phyloP scores from a whole-genome alignment of 2,329 filamentous ascomycete genomes.

The Penicillium sp. region DNA sequence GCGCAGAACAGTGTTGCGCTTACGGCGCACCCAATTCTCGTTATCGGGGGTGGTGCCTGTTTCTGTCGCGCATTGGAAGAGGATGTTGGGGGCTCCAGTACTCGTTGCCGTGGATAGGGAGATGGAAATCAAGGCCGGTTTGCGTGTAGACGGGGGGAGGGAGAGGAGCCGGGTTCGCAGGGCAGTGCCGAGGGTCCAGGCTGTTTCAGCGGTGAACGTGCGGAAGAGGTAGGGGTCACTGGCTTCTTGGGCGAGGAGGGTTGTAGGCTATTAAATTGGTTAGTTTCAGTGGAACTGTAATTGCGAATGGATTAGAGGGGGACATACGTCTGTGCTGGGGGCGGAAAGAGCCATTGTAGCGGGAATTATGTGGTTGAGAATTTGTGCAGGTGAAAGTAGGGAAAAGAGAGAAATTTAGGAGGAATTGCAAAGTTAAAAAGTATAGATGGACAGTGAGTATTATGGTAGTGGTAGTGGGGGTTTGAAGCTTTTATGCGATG shows the following conservation, averaged over 20 bases:
- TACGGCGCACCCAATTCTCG: constrained; percentile 70
- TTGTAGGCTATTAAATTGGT: constrained; percentile 25
- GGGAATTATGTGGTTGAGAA: too few species aligned
- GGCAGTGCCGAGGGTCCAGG: constrained; percentile 43
- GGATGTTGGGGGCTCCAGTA: constrained; percentile 52
- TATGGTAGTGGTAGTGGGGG: neutral
- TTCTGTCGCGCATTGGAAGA: constrained; percentile 72
- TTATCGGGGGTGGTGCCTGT: constrained; percentile 72
- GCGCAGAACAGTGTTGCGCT: constrained; percentile 71
- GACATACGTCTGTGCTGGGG: constrained; percentile 38
- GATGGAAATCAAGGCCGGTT: constrained; percentile 48
- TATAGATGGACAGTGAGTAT: neutral
- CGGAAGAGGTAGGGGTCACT: constrained; percentile 38
- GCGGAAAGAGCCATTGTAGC: constrained; percentile 35
- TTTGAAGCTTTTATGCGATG: constrained; percentile 2
- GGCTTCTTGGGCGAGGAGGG: constrained; percentile 37
- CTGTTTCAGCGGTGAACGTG: constrained; percentile 45
- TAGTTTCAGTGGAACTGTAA: neutral
- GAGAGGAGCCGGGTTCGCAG: constrained; percentile 45
- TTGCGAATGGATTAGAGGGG: neutral
- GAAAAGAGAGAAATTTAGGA: neutral
- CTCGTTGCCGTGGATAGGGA: constrained; percentile 32
- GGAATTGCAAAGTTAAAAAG: neutral
- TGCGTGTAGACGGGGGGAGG: constrained; percentile 37
- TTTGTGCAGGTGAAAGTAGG: neutral